Evolutionary conservation across 352 stramenopile genomes (phyloP).

Genomic region (Globisporangium spinosum): DNA sequence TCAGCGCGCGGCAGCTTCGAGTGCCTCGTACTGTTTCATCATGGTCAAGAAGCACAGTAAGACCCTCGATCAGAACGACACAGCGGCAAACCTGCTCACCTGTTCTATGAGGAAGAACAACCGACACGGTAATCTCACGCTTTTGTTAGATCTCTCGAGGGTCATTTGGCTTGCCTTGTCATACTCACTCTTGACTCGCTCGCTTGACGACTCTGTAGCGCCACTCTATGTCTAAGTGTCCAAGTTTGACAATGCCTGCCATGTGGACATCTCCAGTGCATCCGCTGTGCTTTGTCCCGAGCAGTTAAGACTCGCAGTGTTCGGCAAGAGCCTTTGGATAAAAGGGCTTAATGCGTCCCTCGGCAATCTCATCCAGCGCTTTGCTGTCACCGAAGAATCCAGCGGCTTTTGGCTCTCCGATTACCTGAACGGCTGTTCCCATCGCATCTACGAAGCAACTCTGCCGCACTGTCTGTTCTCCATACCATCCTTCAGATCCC

Average conservation of each 20-base stretch:
- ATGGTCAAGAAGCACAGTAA: slow-evolving; percentile 71
- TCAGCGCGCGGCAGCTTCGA: slow-evolving; percentile 43
- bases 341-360: slow-evolving; percentile 70
- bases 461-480: slow-evolving; percentile 49
- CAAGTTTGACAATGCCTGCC: slow-evolving; percentile 64
- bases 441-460: slow-evolving; percentile 56
- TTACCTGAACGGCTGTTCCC: slow-evolving; percentile 50
- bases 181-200: neutral
- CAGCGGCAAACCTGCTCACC: slow-evolving; percentile 65
- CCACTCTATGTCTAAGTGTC: slow-evolving; percentile 78
- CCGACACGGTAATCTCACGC: slow-evolving; percentile 34
- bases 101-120: slow-evolving; percentile 80
- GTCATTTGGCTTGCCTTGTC: neutral
- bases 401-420: slow-evolving; percentile 62
- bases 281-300: slow-evolving; percentile 74
- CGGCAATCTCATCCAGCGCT: slow-evolving; percentile 68
- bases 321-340: slow-evolving; percentile 75
- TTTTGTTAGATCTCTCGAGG: neutral
- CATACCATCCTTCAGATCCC: slow-evolving; percentile 41
- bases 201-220: slow-evolving; percentile 19
- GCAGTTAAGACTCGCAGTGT: slow-evolving; percentile 64
- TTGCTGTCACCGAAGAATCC: slow-evolving; percentile 33
- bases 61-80: slow-evolving; percentile 60
- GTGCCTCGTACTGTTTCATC: slow-evolving; percentile 64
- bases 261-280: slow-evolving; percentile 70